Percentiles rank a stretch among this genome's conserved stretches.
These are phyloP conservation scores for Acacia concinna DNA, from an alignment of 331 rosid genomes.

Conservation along the genomic window DNA sequence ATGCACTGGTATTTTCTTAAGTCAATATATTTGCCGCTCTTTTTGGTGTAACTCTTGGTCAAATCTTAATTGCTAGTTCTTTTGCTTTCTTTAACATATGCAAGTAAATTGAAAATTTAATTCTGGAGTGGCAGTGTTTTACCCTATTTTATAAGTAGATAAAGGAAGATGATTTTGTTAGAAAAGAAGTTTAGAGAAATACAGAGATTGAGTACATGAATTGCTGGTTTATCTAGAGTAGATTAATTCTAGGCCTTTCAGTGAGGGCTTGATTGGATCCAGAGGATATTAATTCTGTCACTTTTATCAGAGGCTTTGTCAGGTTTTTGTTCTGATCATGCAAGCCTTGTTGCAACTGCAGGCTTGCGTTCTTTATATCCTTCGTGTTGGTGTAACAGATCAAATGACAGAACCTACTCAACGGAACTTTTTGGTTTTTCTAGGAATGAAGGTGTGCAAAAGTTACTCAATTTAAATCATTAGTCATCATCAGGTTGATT, in stretches of 20 bases:
- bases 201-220: neutral
- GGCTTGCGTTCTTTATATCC: conserved; percentile 96
- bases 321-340: conserved; percentile 29
- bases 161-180: neutral
- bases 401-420: conserved; percentile 97
- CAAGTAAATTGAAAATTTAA: neutral
- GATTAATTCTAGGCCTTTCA: neutral
- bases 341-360: conserved; percentile 42
- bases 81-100: neutral
- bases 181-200: neutral
- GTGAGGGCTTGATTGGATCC: neutral
- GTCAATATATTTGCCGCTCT: neutral
- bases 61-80: neutral
- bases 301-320: neutral
- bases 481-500: conserved; percentile 6
- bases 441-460: conserved; percentile 69
- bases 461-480: conserved; percentile 25
- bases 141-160: neutral
- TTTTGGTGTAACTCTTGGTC: conserved; percentile 10
- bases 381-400: conserved; percentile 90
- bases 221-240: neutral
- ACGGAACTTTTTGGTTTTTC: conserved; percentile 75
- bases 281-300: neutral
- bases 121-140: neutral
- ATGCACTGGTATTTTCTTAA: conserved; percentile 66